Evolutionary conservation across 2,329 filamentous ascomycete species (phyloP), one percentile per base, ranked within the genome.

Genomic region (Monosporascus sp.): DNA sequence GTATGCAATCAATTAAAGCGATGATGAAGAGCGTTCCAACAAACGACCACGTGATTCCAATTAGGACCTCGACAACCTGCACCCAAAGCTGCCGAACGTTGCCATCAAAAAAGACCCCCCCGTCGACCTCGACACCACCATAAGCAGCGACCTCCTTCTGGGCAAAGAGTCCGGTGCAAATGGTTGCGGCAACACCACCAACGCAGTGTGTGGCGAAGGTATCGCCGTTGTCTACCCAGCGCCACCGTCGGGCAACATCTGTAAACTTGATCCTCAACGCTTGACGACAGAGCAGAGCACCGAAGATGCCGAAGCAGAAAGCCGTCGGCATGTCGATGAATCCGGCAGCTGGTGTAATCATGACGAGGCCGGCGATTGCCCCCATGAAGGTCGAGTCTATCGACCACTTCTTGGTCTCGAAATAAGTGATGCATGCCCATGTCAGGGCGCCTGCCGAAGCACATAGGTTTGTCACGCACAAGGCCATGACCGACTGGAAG

Each of bases 141-240:
- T 27, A 27, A 27, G 25, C 25, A 27, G 25, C 77, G 5, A 81
- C 75, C 47, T 77, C 70, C 54, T 75, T 77, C 43, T 69, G 67
- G 2, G 76, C 78, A 61, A 80, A 79, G 18, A 78, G 65, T 0
- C 78, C 77, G 0, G 77, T 80, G 4, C 70, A 69, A 14, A 80
- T 72, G 0, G 78, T 81, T 0, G 75, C 77, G 0, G 77, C 61
- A 6, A 80, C 66, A 0, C 78, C 78, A 18, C 77, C 77, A 11
- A 80, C 65, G 57, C 77, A 80, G 54, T 80, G 77, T 4, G 77
- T 80, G 5, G 78, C 78, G 59, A 80, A 80, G 0, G 77, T 80
- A 60, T 81, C 78, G 1, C 76, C 78, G 55, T 79, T 79, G 55
- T 80, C 78, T 0, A 81, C 77, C 78, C 76, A 81, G 37, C 72